Base-by-base conservation (phyloP, 768 basidiomycete species). In the Dendrothele bispora region DNA sequence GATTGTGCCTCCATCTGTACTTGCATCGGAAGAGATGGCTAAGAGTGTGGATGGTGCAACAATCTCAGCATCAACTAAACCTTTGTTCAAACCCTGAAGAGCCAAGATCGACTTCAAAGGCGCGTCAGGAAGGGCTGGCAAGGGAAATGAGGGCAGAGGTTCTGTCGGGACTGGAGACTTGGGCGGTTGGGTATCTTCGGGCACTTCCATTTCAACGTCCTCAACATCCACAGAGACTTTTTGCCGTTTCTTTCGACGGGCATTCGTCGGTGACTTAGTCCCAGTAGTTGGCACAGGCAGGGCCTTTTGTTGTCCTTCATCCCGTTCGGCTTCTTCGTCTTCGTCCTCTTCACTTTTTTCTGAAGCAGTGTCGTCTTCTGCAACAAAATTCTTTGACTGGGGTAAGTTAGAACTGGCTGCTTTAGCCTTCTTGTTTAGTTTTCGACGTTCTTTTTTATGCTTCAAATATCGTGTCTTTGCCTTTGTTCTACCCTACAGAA, bases 11-110 rank as follows among this genome's bases (percentile, higher is more conserved):
- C 72, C 66, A 21, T 66, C 64, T 12, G 65, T 21, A 15, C 21
- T 69, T 10, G 68, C 71, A 4, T 64, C 54, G 20, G 55, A 49
- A 0, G 74, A 69, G 18, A 90, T 72, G 14, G 76, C 65, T 3
- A 77, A 55, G 2, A 72, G 60, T 4, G 63, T 64, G 2, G 72
- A 55, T 15, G 89, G 78, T 45, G 87, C 73, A 14, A 95, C 78
- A 10, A 88, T 53, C 53, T 86, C 80, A 3, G 91, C 91, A 43
- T 78, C 75, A 8, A 86, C 62, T 4, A 93, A 67, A 21, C 84
- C 87, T 57, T 76, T 73, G 63, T 93, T 89, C 12, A 94, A 72
- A 11, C 91, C 90, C 62, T 91, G 90, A 26, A 86, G 67, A 7
- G 84, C 84, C 17, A 93, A 80, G n/a, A 73, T 70, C 3, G 79